A percentile compares a stretch with the other conserved stretches of the same genome.
phyloP scores from a whole-genome alignment of 1,284 basidiomycete genomes.

The Marasmius fiardii region DNA sequence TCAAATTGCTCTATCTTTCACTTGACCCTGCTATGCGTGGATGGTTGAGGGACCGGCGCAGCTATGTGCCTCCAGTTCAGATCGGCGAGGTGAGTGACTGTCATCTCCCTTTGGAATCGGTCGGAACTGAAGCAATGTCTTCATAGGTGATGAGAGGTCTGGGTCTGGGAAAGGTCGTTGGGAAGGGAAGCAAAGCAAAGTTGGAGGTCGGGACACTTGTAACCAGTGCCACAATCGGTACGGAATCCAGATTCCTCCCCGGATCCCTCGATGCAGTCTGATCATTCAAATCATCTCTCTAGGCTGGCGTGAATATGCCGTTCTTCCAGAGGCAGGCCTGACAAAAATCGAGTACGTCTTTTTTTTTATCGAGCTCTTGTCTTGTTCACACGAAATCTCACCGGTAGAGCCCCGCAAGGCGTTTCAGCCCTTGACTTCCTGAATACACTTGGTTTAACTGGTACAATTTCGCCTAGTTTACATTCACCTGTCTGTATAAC shows the following conservation, averaged over 20 bases:
- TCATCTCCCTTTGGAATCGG: neutral
- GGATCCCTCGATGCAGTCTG: neutral
- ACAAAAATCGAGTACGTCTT: constrained; percentile 49
- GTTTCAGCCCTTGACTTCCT: constrained; percentile 70
- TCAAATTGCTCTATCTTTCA: constrained; percentile 73
- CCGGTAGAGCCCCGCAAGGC: constrained; percentile 50
- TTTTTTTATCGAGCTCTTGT: neutral
- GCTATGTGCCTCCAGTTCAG: constrained; percentile 71
- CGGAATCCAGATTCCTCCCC: constrained; percentile 20
- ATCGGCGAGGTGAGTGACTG: constrained; percentile 63
- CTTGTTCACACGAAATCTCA: neutral
- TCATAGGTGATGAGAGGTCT: constrained; percentile 65
- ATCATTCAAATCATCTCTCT: constrained; percentile 2
- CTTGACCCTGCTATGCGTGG: constrained; percentile 87
- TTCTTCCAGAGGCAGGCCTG: constrained; percentile 54
- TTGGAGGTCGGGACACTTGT: constrained; percentile 70
- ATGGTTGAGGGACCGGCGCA: constrained; percentile 70
- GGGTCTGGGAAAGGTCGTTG: constrained; percentile 69
- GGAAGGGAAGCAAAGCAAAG: constrained; percentile 48
- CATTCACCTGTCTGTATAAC: constrained; percentile 2
- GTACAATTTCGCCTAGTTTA: neutral
- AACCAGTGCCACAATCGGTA: constrained; percentile 53
- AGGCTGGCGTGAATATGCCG: constrained; percentile 81
- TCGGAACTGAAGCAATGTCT: neutral
- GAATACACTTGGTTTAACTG: constrained; percentile 59